Base-by-base conservation (phyloP, 192 early-diverging fungal species). In the Kappamyces sp. region DNA sequence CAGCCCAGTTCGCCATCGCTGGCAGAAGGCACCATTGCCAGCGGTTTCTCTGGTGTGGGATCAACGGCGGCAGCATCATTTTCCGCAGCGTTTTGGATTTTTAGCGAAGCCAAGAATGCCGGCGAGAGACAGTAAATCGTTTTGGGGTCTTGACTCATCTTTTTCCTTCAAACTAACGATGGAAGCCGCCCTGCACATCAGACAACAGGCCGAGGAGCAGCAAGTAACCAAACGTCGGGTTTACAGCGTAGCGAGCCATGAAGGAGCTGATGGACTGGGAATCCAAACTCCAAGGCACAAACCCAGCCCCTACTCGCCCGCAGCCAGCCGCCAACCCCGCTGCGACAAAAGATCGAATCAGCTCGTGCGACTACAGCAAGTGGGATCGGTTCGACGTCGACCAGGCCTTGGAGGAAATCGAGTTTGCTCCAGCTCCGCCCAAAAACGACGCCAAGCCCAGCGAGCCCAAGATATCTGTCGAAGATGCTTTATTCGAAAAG, bases 361-460 rank as follows among this genome's bases (percentile, higher is more conserved):
- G 33, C 9, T 35, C 47, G 2, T 63, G 53, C 34, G 69, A 76
- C 43, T 76, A 76, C 47, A 9, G 49, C n/a, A 49, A 60, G 4
- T 76, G 74, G 74, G 74, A 71, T 50, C 63, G 65, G 58, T 75
- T 75, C 51, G 66, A 75, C 41, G 69, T 69, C 49, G 65, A 71
- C 38, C 52, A 66, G 50, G 69, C 54, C 4, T 45, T 60, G 29
- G 60, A 63, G 34, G 57, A 71, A 36, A 38, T 73, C 1, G 63
- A 67, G 48, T 48, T 37, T 14, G 43, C 35, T 57, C 29, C 58
- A 40, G 15, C 55, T 11, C 15, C n/a, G 40, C 47, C 8, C 61
- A 29, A 36, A 5, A 30, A 54, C 59, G n/a, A 15, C 15, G 30
- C 45, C 29, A 61, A 59, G 40, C 15, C 48, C 29, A 31, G 36